phyloP scores from a whole-genome alignment of 2,329 filamentous ascomycete genomes.

The Cordyceps javanica region DNA sequence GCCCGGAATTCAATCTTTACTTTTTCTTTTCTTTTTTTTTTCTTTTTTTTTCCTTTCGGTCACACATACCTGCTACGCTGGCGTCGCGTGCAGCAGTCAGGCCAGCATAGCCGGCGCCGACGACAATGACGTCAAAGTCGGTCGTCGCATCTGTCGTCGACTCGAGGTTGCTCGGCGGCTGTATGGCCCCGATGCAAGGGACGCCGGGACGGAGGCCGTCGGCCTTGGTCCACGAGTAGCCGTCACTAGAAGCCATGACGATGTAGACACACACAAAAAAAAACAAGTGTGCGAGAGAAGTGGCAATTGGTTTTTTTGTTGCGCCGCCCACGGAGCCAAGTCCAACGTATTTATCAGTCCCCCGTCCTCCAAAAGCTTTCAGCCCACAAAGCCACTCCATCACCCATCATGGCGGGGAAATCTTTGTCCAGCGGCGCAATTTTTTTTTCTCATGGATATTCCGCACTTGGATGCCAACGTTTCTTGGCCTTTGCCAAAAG shows the following conservation, averaged over 20 bases:
- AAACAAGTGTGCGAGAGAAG: too few species aligned
- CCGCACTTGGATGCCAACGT: background rate
- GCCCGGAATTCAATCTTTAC: background rate
- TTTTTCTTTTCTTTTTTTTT: too few species aligned
- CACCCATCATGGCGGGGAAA: too few species aligned
- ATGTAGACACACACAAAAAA: background rate
- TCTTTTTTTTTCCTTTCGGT: too few species aligned
- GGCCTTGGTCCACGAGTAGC: constrained; percentile 25
- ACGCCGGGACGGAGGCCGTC: constrained; percentile 25
- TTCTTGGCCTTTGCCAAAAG: background rate
- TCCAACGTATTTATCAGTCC: too few species aligned
- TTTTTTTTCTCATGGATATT: background rate
- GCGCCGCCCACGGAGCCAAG: too few species aligned
- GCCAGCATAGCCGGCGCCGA: constrained; percentile 27
- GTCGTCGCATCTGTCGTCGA: background rate
- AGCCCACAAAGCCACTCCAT: too few species aligned
- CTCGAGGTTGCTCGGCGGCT: constrained; percentile 20
- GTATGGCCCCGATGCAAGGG: constrained; percentile 25
- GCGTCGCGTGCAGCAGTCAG: constrained; percentile 25
- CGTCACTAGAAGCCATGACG: constrained; percentile 25
- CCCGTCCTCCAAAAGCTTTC: too few species aligned
- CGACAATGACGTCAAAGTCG: constrained; percentile 24
- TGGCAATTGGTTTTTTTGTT: too few species aligned
- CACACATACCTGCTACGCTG: constrained; percentile 23
- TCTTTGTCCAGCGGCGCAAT: background rate